Base-by-base conservation (phyloP, 768 basidiomycete genomes). In the Candolleomyces aberdarensis region DNA sequence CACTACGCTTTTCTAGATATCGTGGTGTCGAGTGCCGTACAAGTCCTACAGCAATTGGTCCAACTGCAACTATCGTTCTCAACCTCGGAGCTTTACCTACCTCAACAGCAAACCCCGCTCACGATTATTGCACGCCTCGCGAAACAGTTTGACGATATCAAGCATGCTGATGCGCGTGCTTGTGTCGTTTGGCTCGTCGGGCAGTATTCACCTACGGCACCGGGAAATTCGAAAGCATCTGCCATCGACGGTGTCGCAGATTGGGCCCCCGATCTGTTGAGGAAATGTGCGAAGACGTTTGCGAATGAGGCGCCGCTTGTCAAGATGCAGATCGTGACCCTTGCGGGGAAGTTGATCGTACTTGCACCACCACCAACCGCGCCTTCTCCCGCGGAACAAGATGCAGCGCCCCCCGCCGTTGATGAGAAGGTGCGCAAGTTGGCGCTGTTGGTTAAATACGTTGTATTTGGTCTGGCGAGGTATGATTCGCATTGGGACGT, bases 111-210 rank as follows among this genome's bases (percentile, higher is more conserved):
- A 55, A 73, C 77, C 5, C 83, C 92, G 0, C 70, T 88, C 10
- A 75, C 79, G 8, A 89, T 96, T 63, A 87, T 96, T n/a, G 82
- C 86, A 3, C 84, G 86, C 40, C 84, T 98, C 6, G 92, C 94
- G 0, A 80, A 83, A 53, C 82, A 84, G 36, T 82, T 96, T 50
- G 91, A 94, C 52, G 87, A 86, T 56, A 91, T 98, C 55, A 82
- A 78, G 7, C 92, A 95, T 66, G 78, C 87, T 1, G 83, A 86
- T 66, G 94, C 96, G 1, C 78, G 92, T 32, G 94, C 96, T 0
- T 94, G 91, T 65, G 86, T 98, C 1, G 75, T 94, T 26, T 97
- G 96, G 94, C 83, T 98, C 0, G 94, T 94, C 0, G 96, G 96
- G 0, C 94, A 97, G 71, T 93, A 93, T 69, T 84, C 90, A 26